phyloP scores from a whole-genome alignment of 495 filamentous ascomycete genomes.

The Acidiella bohemica region DNA sequence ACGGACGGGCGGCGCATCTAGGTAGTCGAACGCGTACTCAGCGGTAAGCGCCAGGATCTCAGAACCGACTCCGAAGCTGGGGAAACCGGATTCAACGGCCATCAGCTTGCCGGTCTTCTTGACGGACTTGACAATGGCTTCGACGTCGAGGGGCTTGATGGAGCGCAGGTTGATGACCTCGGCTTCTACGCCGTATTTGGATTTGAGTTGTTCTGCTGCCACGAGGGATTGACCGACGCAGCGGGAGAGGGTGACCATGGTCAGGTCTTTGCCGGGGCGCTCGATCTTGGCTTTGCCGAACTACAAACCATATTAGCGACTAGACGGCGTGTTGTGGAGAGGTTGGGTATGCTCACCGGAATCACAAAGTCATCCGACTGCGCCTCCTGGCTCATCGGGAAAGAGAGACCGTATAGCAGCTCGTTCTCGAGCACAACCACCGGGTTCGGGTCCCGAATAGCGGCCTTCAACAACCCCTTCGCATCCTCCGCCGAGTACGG shows the following conservation, averaged over 20 bases:
- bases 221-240: slow-evolving; percentile 85
- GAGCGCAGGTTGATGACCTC: slow-evolving; percentile 98
- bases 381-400: slow-evolving; percentile 91
- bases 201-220: slow-evolving; percentile 78
- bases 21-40: slow-evolving; percentile 97
- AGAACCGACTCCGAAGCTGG: slow-evolving; percentile 76
- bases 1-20: slow-evolving; percentile 81
- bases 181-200: slow-evolving; percentile 87
- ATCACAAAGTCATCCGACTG: slow-evolving; percentile 93
- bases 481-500: slow-evolving; percentile 96
- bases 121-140: slow-evolving; percentile 85
- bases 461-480: slow-evolving; percentile 93
- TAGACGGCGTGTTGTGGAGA: not conserved
- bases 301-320: slow-evolving; percentile 24
- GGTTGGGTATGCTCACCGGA: slow-evolving; percentile 39
- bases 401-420: slow-evolving; percentile 84
- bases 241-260: slow-evolving; percentile 85
- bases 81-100: slow-evolving; percentile 90
- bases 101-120: slow-evolving; percentile 95
- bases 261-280: slow-evolving; percentile 86
- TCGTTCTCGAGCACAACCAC: slow-evolving; percentile 94
- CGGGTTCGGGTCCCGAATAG: slow-evolving; percentile 95
- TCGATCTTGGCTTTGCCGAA: slow-evolving; percentile 99
- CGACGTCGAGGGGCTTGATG: slow-evolving; percentile 89
- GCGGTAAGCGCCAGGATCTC: slow-evolving; percentile 88